A percentile compares a stretch with the other conserved stretches of the same genome.
Evolutionary conservation across 164 flowering plant species (phyloP).

Genomic region (Nymphaea colorata): DNA sequence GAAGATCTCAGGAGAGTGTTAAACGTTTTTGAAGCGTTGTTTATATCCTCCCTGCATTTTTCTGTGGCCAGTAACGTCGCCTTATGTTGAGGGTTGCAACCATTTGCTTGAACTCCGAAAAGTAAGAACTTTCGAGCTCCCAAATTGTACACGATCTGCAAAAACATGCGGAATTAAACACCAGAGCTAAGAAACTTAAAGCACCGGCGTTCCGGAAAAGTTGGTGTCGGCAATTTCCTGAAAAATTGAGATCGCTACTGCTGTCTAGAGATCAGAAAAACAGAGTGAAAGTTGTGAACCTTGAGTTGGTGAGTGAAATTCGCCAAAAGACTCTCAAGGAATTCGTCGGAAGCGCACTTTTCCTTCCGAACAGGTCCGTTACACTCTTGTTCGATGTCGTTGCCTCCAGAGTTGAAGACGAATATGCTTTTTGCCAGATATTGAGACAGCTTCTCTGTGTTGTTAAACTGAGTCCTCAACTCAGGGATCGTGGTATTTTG

Average conservation of each 20-base stretch:
- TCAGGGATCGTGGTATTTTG: not conserved
- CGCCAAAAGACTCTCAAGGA: not conserved
- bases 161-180: no score
- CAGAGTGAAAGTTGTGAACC: not conserved
- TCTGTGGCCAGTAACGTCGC: conserved; percentile 4
- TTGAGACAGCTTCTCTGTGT: not conserved
- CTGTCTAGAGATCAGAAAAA: not conserved
- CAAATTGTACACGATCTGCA: conserved; percentile 42
- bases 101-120: conserved; percentile 36
- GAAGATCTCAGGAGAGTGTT: conserved; percentile 24
- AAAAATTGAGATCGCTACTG: no score
- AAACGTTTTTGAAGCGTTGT: conserved; percentile 41
- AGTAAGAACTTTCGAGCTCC: conserved; percentile 58
- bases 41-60: conserved; percentile 23
- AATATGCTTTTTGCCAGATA: not conserved
- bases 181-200: no score
- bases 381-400: not conserved
- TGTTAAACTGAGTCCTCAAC: not conserved
- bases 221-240: no score
- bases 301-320: not conserved
- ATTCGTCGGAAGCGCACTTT: not conserved
- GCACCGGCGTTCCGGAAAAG: no score
- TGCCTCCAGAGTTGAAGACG: not conserved
- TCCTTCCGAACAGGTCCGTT: not conserved
- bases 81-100: conserved; percentile 29